These are phyloP conservation scores for Pseudopyricularia javanii DNA, from an alignment of 2,329 filamentous ascomycete species.

Conservation along the genomic window DNA sequence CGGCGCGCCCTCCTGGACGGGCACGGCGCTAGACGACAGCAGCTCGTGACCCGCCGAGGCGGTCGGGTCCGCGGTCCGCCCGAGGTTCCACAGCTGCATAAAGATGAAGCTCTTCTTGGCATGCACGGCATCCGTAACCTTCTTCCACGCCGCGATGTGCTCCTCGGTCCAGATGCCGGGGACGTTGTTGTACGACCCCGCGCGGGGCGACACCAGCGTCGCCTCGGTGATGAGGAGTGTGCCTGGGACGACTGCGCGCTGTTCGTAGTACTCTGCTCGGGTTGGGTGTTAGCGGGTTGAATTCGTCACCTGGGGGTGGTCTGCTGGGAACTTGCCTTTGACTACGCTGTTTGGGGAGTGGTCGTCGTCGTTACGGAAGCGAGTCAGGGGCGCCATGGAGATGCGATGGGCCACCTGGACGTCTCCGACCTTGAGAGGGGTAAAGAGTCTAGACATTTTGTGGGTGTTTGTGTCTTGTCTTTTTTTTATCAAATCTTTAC, in stretches of 20 bases:
- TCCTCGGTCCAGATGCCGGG: constrained; percentile 44
- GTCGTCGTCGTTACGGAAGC: constrained; percentile 31
- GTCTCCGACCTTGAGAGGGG: constrained; percentile 29
- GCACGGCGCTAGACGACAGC: constrained; percentile 25
- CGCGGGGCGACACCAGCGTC: constrained; percentile 26
- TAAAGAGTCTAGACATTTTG: background rate
- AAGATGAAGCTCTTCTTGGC: constrained; percentile 46
- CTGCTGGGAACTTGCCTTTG: constrained; percentile 4
- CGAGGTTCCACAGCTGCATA: constrained; percentile 43
- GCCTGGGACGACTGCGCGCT: constrained; percentile 27
- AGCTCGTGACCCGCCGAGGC: constrained; percentile 17
- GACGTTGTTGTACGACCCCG: constrained; percentile 27
- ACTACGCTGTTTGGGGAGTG: constrained; percentile 15
- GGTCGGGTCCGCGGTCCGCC: constrained; percentile 22
- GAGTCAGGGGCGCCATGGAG: constrained; percentile 37
- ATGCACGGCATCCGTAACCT: constrained; percentile 49
- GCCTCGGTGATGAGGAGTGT: constrained; percentile 29
- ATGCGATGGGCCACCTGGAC: constrained; percentile 34
- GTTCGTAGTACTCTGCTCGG: constrained; percentile 24
- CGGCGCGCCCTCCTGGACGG: constrained; percentile 36
- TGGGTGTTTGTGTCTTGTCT: background rate
- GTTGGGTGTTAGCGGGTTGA: background rate
- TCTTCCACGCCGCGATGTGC: constrained; percentile 46
- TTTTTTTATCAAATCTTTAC: too few relatives aligned
- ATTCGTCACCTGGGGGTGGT: background rate